A percentile compares a stretch with the other conserved stretches of the same genome.
Evolutionary conservation across 306 rosid species (phyloP).

Genomic region (Gastrolobium villosum): DNA sequence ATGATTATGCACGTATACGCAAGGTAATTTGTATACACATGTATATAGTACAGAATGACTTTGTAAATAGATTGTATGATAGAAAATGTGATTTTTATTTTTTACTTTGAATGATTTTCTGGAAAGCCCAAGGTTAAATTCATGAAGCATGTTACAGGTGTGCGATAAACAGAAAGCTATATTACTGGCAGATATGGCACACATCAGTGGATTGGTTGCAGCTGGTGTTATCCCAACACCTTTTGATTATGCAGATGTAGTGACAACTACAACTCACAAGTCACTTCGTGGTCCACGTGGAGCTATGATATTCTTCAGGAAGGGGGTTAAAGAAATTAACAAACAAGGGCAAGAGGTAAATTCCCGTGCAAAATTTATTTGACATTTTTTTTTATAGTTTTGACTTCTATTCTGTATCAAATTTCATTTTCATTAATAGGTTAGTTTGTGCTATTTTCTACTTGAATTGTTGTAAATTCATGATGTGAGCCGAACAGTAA

Average conservation of each 20-base stretch:
- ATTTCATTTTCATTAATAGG: slow-evolving; percentile 7
- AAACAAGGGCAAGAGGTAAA: slow-evolving; percentile 82
- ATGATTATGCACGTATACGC: slow-evolving; percentile 73
- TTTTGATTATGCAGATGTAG: slow-evolving; percentile 88
- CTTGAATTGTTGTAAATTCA: slow-evolving; percentile 31
- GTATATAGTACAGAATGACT: background rate
- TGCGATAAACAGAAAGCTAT: slow-evolving; percentile 73
- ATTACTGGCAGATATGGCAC: slow-evolving; percentile 94
- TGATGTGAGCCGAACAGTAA: slow-evolving; percentile 7
- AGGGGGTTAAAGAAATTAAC: slow-evolving; percentile 80
- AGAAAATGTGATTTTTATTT: background rate
- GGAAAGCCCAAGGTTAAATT: slow-evolving; percentile 6
- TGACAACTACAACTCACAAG: slow-evolving; percentile 93
- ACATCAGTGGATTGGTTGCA: slow-evolving; percentile 91
- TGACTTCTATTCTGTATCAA: slow-evolving; percentile 12
- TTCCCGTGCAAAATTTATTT: background rate
- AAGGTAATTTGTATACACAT: slow-evolving; percentile 29
- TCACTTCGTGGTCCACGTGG: slow-evolving; percentile 97
- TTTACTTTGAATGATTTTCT: slow-evolving; percentile 6
- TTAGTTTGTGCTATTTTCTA: background rate
- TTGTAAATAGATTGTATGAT: slow-evolving; percentile 16
- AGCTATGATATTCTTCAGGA: slow-evolving; percentile 81
- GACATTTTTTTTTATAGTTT: background rate
- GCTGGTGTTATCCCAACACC: slow-evolving; percentile 92
- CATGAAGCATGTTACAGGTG: slow-evolving; percentile 38